Percentiles rank a stretch among this genome's conserved stretches.
These are phyloP conservation scores for Microbotryomycetes sp. DNA, from an alignment of 1,284 basidiomycete genomes.

Conservation along the genomic window DNA sequence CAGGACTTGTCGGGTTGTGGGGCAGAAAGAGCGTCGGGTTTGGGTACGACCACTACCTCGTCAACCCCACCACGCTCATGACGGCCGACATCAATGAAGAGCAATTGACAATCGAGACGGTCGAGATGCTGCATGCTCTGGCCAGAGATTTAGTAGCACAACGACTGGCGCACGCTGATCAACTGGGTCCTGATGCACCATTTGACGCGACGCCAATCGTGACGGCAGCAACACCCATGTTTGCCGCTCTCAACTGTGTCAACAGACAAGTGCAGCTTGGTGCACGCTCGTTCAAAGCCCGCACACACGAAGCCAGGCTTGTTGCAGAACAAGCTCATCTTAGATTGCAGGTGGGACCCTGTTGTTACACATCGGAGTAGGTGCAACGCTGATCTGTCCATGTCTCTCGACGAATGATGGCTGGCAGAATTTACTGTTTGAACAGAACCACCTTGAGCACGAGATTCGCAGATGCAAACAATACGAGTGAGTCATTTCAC, in stretches of 20 bases:
- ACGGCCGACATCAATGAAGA: not conserved
- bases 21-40: not conserved
- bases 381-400: no score
- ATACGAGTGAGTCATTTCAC: conserved; percentile 27
- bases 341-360: not conserved
- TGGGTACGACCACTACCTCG: no score
- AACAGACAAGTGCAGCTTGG: not conserved
- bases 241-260: not conserved
- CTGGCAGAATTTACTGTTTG: conserved; percentile 34
- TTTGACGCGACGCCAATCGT: not conserved
- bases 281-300: not conserved
- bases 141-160: not conserved
- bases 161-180: not conserved
- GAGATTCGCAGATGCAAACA: conserved; percentile 36
- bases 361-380: no score
- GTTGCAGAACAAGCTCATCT: not conserved
- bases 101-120: not conserved
- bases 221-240: not conserved
- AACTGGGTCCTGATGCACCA: not conserved
- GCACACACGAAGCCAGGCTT: not conserved
- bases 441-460: conserved; percentile 34
- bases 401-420: not conserved
- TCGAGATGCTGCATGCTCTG: not conserved
- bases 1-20: not conserved
- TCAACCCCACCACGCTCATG: not conserved